Evolutionary conservation across 306 rosid species (phyloP).

Genomic region (Prunus davidiana): DNA sequence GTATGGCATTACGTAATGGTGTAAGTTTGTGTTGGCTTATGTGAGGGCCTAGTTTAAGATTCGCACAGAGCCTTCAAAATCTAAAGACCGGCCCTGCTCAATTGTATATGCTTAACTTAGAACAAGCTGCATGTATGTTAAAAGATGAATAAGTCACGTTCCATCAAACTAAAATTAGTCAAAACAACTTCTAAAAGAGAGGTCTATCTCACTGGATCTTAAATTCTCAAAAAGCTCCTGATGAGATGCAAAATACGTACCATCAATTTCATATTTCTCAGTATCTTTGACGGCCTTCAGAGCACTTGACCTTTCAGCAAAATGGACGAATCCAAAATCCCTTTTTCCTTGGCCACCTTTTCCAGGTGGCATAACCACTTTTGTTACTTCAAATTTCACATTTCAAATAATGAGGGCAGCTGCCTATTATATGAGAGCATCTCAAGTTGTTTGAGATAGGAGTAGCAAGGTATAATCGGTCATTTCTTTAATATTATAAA

Average conservation of each 20-base stretch:
- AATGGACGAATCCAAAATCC: conserved; percentile 93
- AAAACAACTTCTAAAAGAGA: not conserved
- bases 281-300: conserved; percentile 88
- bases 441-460: no score
- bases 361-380: conserved; percentile 99
- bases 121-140: not conserved
- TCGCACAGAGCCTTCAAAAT: no score
- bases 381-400: conserved; percentile 55
- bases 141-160: not conserved
- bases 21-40: no score
- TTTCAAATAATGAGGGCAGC: no score
- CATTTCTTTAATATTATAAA: no score
- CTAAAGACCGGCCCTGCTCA: no score
- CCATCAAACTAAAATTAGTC: not conserved
- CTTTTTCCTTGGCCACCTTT: conserved; percentile 82
- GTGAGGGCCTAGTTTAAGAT: no score
- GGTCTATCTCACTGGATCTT: not conserved
- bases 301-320: conserved; percentile 96
- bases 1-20: no score
- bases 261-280: conserved; percentile 93
- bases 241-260: conserved; percentile 36
- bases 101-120: no score
- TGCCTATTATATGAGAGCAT: no score
- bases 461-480: no score
- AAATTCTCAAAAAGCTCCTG: not conserved